Conservation (phyloP, 2,329 filamentous ascomycete species). For the Orbilia blumenaviensis region DNA sequence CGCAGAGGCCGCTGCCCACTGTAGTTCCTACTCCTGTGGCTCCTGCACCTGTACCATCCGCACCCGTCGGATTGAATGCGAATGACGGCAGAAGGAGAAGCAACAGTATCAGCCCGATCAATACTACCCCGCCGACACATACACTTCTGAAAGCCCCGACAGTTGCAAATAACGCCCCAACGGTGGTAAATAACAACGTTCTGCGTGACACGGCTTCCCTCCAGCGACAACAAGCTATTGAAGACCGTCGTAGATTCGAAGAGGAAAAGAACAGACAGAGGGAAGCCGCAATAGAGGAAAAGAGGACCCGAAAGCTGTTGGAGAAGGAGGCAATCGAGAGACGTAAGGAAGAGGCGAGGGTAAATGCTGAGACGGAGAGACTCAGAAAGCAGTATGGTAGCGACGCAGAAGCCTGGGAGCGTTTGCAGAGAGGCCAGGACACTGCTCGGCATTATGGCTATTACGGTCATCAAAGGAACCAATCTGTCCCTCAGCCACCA, state of each 20-base stretch:
- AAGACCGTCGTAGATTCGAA: conserved; percentile 63
- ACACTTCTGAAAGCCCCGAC: conserved; percentile 26
- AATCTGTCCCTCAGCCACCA: conserved; percentile 20
- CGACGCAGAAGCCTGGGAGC: conserved; percentile 40
- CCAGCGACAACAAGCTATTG: conserved; percentile 67
- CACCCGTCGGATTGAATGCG: background rate
- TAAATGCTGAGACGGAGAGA: conserved; percentile 81
- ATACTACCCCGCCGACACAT: conserved; percentile 29
- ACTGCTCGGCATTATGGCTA: conserved; percentile 1
- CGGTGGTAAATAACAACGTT: conserved; percentile 55
- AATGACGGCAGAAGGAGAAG: conserved; percentile 61
- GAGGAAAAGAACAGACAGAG: conserved; percentile 57
- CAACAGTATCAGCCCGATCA: conserved; percentile 39
- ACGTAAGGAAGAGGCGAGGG: conserved; percentile 66
- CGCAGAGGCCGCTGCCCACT: conserved; percentile 51
- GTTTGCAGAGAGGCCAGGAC: conserved; percentile 21
- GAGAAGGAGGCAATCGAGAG: conserved; percentile 58
- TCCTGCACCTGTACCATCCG: no score
- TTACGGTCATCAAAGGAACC: conserved; percentile 37
- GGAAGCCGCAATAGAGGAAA: conserved; percentile 56
- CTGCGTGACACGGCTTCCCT: conserved; percentile 58
- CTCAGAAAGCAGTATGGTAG: conserved; percentile 62
- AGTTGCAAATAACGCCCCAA: conserved; percentile 45
- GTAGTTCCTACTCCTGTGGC: no score
- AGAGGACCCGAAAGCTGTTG: conserved; percentile 55